Evolutionary conservation across 805 yeast species (phyloP), one percentile per base, ranked within the genome.

Genomic region (Pichia thaimueangensis): DNA sequence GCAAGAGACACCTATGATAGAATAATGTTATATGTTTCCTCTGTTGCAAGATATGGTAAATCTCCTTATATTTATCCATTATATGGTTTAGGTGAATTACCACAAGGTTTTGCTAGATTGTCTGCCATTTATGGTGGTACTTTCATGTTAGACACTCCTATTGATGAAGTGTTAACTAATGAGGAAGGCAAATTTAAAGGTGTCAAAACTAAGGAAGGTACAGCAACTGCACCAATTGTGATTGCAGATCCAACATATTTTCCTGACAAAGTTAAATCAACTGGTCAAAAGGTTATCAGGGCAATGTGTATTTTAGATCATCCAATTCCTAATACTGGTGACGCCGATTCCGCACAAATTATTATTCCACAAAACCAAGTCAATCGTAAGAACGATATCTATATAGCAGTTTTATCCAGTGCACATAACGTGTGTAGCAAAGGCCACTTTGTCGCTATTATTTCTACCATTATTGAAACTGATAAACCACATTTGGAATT

Each of bases 51-150:
- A 56, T 93, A 85, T 64, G 97, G 98, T 45, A 89, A 89, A 65
- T 86, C 96, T 7, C 98, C 98, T 11, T 93, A 93, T 62, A 75
- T 93, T 48, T 93, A 93, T 61, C 98, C 98, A 37, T 70, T 91
- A 57, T 93, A 93, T 59, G 98, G 98, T 7, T 74, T 93, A 45
- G 98, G 98, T 40, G 98, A 93, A 65, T 73, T 93, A 47, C 98
- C 98, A n/a, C 98, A 93, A 68, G 98, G 97, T 8, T 93, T 93
- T 69, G 97, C 97, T 10, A 77, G 98, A 62, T 76, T 93, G 48
- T 82, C 95, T 40, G 98, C 98, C 21, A 91, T 93, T 52, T 88
- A 93, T 59, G 98, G 98, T 50, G 98, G 98, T 57, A 91, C 97
- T 16, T 93, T 88, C 62, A 93, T 93, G 98, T 76, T 93, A 59